Conservation (phyloP, 75 land plant genomes). For the Pinus albicaulis region DNA sequence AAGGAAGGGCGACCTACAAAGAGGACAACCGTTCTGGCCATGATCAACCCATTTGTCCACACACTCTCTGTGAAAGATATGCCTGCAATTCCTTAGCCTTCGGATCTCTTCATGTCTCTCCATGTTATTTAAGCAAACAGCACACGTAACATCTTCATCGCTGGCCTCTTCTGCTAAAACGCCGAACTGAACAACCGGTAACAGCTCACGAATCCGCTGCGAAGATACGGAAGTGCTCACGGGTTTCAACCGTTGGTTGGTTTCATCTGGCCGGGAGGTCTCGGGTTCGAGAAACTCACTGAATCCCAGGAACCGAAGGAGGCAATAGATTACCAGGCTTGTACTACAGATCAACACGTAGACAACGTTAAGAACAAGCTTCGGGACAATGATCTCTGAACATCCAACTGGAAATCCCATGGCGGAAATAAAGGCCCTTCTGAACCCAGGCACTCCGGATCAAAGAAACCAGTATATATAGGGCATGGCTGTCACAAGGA, state of each 20-base stretch:
- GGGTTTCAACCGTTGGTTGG: too few relatives aligned
- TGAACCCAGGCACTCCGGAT: neutral
- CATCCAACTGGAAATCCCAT: slow-evolving; percentile 63
- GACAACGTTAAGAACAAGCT: slow-evolving; percentile 31
- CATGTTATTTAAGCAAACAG: slow-evolving; percentile 65
- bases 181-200: slow-evolving; percentile 13
- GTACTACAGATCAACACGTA: slow-evolving; percentile 31
- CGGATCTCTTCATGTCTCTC: slow-evolving; percentile 44
- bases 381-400: slow-evolving; percentile 44
- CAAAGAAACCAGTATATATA: neutral
- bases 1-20: slow-evolving; percentile 44
- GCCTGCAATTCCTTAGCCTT: slow-evolving; percentile 51
- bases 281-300: slow-evolving; percentile 3
- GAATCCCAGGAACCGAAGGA: neutral
- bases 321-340: neutral
- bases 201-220: too few relatives aligned
- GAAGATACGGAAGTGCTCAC: too few relatives aligned
- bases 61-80: slow-evolving; percentile 65
- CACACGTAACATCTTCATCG: slow-evolving; percentile 21
- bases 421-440: neutral
- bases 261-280: neutral
- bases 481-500: too few relatives aligned
- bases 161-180: neutral
- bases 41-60: slow-evolving; percentile 75
- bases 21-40: slow-evolving; percentile 65